Evolutionary conservation across 805 yeast genomes (phyloP), one percentile per base, ranked within the genome.

Genomic region (Hanseniaspora hatyaiensis): DNA sequence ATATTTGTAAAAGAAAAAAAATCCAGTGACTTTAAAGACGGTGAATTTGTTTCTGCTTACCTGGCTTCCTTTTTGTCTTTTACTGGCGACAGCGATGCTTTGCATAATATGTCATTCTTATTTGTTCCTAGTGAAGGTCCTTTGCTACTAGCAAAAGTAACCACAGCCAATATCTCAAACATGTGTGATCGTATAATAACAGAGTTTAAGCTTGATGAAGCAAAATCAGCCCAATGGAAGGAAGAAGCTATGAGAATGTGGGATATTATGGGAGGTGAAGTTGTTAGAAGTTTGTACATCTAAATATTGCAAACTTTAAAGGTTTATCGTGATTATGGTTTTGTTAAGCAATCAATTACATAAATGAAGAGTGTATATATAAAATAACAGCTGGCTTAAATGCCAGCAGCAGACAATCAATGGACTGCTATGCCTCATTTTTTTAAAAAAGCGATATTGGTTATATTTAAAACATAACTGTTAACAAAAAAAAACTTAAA

Each of bases 1-100:
- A 18, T 34, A 4, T 19, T 20, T n/a, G 30, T 31, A 12, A 37
- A 23, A 16, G 29, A 15, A 6, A 16, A 22, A 12, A 23, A n/a
- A 11, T 9, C 24, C 4, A 37, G 23, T 8, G 30, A 36, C 4
- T 18, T 37, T 16, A 28, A 26, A 6, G 23, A 36, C 16, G 38
- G 85, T 0, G 80, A 75, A 58, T 72, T 73, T 46, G 61, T 79
- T 23, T 74, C 82, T 0, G 83, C 82, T 0, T 68, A 74, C 20
- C 54, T 71, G 8, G 83, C 77, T 2, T n/a, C 65, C 73, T 0
- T 51, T 67, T 4, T 57, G 60, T 16, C 67, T 69, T 50, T 58
- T 51, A 16, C 59, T 28, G 29, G 6, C 6, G 19, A 53, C 28
- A 18, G 26, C 26, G 13, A 30, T 12, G 3, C 13, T 6, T 6